phyloP scores from a whole-genome alignment of 495 filamentous ascomycete species.

The Penicillium flavigenum region DNA sequence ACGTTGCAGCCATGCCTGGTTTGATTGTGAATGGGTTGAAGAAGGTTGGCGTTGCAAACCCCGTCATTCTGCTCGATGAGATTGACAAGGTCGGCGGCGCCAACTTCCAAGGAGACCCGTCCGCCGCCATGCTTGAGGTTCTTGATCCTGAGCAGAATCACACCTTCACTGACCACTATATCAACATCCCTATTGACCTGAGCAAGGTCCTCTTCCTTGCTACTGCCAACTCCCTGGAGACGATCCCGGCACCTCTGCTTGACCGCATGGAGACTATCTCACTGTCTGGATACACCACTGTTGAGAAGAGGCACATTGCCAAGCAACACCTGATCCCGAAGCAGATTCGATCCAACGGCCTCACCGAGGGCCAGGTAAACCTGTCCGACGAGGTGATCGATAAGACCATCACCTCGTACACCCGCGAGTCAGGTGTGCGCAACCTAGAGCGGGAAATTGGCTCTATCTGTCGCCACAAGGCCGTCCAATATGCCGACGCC shows the following conservation, averaged over 20 bases:
- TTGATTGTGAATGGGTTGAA: slow-evolving; percentile 91
- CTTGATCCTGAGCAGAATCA: slow-evolving; percentile 98
- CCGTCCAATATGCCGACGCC: slow-evolving; percentile 89
- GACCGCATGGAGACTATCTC: slow-evolving; percentile 96
- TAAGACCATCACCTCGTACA: slow-evolving; percentile 94
- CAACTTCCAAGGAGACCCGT: slow-evolving; percentile 94
- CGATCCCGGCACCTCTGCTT: slow-evolving; percentile 89
- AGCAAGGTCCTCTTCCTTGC: slow-evolving; percentile 98
- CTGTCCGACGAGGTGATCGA: slow-evolving; percentile 82
- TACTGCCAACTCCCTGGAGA: slow-evolving; percentile 95
- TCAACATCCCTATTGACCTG: slow-evolving; percentile 93
- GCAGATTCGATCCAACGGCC: slow-evolving; percentile 80
- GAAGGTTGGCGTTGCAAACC: slow-evolving; percentile 95
- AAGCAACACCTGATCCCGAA: slow-evolving; percentile 91
- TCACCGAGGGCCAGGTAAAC: slow-evolving; percentile 67
- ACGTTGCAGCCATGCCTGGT: slow-evolving; percentile 98
- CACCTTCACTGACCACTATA: slow-evolving; percentile 92
- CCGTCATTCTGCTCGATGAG: slow-evolving; percentile 95
- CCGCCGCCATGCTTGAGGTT: slow-evolving; percentile 98
- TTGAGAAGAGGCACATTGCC: slow-evolving; percentile 98
- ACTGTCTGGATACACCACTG: slow-evolving; percentile 90
- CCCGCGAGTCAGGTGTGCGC: slow-evolving; percentile 94
- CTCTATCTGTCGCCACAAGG: slow-evolving; percentile 90
- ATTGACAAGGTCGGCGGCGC: slow-evolving; percentile 95
- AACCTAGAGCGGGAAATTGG: slow-evolving; percentile 96